Evolutionary conservation across 768 basidiomycete species (phyloP).

Genomic region (Candolleomyces efflorescens): DNA sequence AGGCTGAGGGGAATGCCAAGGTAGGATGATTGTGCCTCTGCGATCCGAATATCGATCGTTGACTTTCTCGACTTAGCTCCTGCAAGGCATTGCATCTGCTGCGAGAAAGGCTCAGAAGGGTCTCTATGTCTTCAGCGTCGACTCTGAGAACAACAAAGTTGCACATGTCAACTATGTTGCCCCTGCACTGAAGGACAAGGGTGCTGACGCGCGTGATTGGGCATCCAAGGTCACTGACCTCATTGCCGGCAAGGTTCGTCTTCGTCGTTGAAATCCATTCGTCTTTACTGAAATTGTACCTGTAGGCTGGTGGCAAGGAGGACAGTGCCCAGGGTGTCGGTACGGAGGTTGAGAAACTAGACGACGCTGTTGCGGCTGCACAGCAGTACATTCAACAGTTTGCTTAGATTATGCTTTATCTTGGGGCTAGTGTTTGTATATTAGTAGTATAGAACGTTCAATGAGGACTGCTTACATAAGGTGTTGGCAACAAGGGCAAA

Average conservation of each 20-base stretch:
- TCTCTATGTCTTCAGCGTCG: conserved; percentile 84
- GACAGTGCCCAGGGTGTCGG: conserved; percentile 92
- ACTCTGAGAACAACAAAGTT: conserved; percentile 66
- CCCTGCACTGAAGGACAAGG: conserved; percentile 50
- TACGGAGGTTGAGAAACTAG: conserved; percentile 51
- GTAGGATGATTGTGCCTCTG: conserved; percentile 28
- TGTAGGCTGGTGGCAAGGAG: conserved; percentile 90
- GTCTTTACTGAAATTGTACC: conserved; percentile 1
- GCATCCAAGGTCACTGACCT: conserved; percentile 71
- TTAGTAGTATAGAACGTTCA: neutral
- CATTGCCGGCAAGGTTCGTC: conserved; percentile 83
- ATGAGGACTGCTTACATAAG: neutral
- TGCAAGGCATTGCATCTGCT: conserved; percentile 70
- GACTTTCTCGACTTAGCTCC: conserved; percentile 40
- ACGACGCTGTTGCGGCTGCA: conserved; percentile 64
- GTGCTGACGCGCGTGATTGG: conserved; percentile 87
- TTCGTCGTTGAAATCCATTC: neutral
- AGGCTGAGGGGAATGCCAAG: conserved; percentile 85
- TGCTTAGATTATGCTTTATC: neutral
- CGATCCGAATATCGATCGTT: neutral
- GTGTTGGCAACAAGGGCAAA: neutral
- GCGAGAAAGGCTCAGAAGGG: conserved; percentile 82
- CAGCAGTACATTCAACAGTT: conserved; percentile 30
- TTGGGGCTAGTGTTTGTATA: neutral
- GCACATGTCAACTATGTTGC: conserved; percentile 84